Base-by-base conservation (phyloP, 306 rosid genomes). In the Benincasa hispida region DNA sequence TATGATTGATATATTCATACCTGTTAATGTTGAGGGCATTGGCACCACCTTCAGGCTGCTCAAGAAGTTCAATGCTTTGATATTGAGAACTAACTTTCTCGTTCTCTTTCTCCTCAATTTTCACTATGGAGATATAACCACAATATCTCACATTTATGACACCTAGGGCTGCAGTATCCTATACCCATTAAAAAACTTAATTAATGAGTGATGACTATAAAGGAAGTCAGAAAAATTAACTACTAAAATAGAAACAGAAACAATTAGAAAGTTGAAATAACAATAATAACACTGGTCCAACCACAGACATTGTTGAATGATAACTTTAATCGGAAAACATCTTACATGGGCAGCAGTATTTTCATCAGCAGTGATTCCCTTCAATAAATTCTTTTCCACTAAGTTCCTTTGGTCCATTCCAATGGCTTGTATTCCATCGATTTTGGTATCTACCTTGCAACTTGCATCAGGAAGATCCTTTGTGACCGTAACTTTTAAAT, bases 361-460 rank as follows among this genome's bases (percentile, higher is more conserved):
- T 86, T 94, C 98, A 80, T 94, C 98, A 63, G 98, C 98, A 25
- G 96, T 94, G 78, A 94, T 94, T 81, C 98, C 98, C 85, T 94
- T 91, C 76, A 94, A 80, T 57, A 94, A 87, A 85, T 94, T 94
- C 55, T 97, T 85, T 68, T 94, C 87, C n/a, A 85, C 83, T 65
- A 92, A 79, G 81, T 87, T 86, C 82, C 85, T 84, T 78, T 76
- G 82, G 78, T 73, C 86, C 85, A 86, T 83, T 79, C 92, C 90
- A 57, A 89, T 81, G 34, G 96, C 96, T 83, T 82, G 91, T 79
- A 86, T 83, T 79, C 98, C 96, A 63, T 94, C 98, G 72, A 94
- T 92, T 83, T 94, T 94, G 42, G 98, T 90, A 79, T 92, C 98
- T 55, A 89, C 83, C 87, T 92, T 94, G 84, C 80, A 76, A 90